Conservation (phyloP, 306 rosid genomes). For the Fagus crenata region DNA sequence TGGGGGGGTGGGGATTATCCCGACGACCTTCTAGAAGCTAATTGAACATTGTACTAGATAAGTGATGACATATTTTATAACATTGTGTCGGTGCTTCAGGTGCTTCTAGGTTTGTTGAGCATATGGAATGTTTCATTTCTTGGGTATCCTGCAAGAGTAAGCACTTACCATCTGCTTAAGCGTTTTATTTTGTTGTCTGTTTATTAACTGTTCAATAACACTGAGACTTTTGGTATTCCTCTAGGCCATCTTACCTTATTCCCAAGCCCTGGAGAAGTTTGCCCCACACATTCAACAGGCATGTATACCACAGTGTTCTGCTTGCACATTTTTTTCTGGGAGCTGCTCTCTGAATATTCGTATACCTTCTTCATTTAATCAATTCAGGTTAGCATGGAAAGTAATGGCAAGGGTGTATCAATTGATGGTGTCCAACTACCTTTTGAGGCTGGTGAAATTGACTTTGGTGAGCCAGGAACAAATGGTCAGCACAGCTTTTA, state of each 20-base stretch:
- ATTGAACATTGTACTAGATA: constrained; percentile 26
- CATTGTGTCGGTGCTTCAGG: constrained; percentile 50
- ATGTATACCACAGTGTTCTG: constrained; percentile 30
- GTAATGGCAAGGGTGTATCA: constrained; percentile 96
- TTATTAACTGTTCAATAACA: constrained; percentile 19
- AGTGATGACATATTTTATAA: constrained; percentile 28
- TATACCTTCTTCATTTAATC: constrained; percentile 21
- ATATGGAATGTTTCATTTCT: constrained; percentile 94
- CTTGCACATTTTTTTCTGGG: constrained; percentile 11
- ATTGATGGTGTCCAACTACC: constrained; percentile 85
- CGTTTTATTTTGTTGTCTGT: constrained; percentile 8
- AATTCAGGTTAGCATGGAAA: constrained; percentile 97
- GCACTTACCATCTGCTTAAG: constrained; percentile 29
- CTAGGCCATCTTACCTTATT: constrained; percentile 92
- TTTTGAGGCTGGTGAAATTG: constrained; percentile 94
- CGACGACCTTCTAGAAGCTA: background rate
- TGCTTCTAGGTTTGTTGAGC: constrained; percentile 89
- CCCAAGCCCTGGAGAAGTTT: constrained; percentile 93
- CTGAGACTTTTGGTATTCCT: constrained; percentile 26
- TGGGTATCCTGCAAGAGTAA: constrained; percentile 95
- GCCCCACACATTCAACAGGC: constrained; percentile 98
- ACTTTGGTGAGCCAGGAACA: constrained; percentile 98
- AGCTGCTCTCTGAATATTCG: constrained; percentile 22
- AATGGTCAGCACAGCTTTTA: constrained; percentile 99
- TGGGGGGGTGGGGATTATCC: constrained; percentile 1